Conservation (phyloP, 805 yeast genomes). For the Naumovozyma dairenensis region DNA sequence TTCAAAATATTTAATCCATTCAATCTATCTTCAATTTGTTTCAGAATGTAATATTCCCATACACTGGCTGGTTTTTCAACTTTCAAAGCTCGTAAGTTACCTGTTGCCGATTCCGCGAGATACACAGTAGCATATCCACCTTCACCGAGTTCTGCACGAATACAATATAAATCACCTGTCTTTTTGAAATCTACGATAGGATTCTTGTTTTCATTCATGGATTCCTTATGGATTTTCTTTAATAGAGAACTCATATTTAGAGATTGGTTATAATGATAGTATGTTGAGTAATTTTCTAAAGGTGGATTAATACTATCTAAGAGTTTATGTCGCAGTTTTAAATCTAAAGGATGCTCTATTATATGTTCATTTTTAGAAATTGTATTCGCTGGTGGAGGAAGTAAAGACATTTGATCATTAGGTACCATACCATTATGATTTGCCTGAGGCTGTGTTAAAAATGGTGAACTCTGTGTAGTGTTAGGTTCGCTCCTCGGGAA, state of each 20-base stretch:
- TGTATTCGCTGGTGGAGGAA: background rate
- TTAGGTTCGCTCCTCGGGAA: background rate
- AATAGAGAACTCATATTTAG: conserved; percentile 30
- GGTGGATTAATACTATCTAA: conserved; percentile 33
- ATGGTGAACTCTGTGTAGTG: conserved; percentile 22
- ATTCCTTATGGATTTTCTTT: conserved; percentile 31
- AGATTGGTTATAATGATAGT: conserved; percentile 23
- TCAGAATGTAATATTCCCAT: conserved; percentile 77
- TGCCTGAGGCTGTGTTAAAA: conserved; percentile 23
- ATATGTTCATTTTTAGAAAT: background rate
- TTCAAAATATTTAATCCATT: conserved; percentile 16
- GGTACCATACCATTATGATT: background rate
- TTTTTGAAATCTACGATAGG: conserved; percentile 28
- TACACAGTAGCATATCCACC: conserved; percentile 80
- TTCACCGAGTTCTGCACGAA: conserved; percentile 48
- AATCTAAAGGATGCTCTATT: conserved; percentile 39
- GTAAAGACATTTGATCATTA: background rate
- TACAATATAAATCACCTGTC: conserved; percentile 29
- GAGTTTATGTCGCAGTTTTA: conserved; percentile 30
- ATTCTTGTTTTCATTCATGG: conserved; percentile 26
- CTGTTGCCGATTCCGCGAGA: conserved; percentile 51
- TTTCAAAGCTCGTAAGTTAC: conserved; percentile 56
- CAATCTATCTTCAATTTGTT: conserved; percentile 41
- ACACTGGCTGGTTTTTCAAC: conserved; percentile 56
- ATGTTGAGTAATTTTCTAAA: conserved; percentile 25